Base-by-base conservation (phyloP, 2,329 filamentous ascomycete species). In the Ophiobolus disseminans region DNA sequence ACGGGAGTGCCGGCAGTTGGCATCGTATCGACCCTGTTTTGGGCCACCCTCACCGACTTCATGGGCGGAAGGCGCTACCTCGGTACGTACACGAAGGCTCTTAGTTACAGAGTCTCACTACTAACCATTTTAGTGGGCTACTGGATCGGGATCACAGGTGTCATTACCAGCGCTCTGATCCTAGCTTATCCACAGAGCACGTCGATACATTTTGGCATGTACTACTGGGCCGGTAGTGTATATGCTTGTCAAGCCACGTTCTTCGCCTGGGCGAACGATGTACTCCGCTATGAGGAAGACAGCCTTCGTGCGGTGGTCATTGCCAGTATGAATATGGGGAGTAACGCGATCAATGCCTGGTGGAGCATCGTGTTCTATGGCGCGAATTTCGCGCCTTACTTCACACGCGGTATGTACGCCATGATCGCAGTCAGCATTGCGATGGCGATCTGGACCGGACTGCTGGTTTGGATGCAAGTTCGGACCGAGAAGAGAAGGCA, bases 241-340 rank as follows among this genome's bases (percentile, higher is more conserved):
- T 90, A 90, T 57, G 86, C 87, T 0, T 88, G 86, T 60, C 86
- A 90, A 69, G 86, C 87, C 0, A 87, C 84, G 0, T 89, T 90
- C 58, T 90, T 90, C 57, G 87, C 87, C 0, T 90, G 87, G 87
- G 87, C 85, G 17, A 90, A 90, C 58, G 87, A 89, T 60, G 83
- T 84, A 2, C 82, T 88, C 74, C 78, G 84, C 6, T 80, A 82
- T 45, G 82, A 88, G 58, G 82, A 88, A 50, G 80, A 82, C 16
- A 79, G 85, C 36, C 81, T 86, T 57, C 77, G 87, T 3, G 84
- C 81, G 2, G 80, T 90, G 1, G 86, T 90, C 0, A 80, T 90
- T 26, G 87, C 86, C 0, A 83, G 84, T 10, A 90, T 90, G 87
- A 90, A 87, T 11, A 58, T 58, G 55, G 55, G 55, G 2, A 55